These are phyloP conservation scores for Forsythia suspensa DNA, from an alignment of 257 asterid genomes.

Conservation along the genomic window DNA sequence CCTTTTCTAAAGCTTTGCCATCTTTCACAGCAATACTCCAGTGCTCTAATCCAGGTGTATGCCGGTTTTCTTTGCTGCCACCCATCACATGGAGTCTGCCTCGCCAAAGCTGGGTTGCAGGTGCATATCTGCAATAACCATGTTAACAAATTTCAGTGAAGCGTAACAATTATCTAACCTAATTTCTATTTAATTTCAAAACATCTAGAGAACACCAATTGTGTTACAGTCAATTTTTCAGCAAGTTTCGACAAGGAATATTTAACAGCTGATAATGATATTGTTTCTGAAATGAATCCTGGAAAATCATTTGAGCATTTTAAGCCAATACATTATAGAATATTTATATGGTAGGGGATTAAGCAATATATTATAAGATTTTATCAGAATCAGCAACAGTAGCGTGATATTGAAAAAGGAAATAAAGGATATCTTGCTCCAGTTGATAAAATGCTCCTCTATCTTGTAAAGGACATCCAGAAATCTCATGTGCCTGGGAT, in stretches of 20 bases:
- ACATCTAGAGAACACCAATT: neutral
- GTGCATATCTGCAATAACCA: slow-evolving; percentile 72
- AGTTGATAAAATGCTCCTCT: neutral
- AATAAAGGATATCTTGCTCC: neutral
- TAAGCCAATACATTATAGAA: neutral
- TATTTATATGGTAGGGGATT: neutral
- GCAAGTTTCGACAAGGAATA: neutral
- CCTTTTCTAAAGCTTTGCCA: slow-evolving; percentile 79
- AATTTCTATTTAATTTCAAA: neutral
- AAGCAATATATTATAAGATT: neutral
- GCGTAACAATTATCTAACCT: neutral
- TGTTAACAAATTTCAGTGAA: slow-evolving; percentile 17
- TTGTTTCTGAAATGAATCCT: neutral
- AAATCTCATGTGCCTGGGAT: neutral
- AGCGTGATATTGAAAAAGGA: neutral
- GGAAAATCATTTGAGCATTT: neutral
- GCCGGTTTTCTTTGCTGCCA: slow-evolving; percentile 89
- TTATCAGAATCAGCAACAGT: neutral
- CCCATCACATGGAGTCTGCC: slow-evolving; percentile 98
- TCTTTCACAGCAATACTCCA: slow-evolving; percentile 89
- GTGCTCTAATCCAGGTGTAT: slow-evolving; percentile 73
- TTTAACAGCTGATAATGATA: neutral
- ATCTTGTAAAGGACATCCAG: neutral
- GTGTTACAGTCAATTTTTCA: neutral
- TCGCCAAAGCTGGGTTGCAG: slow-evolving; percentile 94